Base-by-base conservation (phyloP, 345 rosid genomes). In the Pseudoturritis turrita region DNA sequence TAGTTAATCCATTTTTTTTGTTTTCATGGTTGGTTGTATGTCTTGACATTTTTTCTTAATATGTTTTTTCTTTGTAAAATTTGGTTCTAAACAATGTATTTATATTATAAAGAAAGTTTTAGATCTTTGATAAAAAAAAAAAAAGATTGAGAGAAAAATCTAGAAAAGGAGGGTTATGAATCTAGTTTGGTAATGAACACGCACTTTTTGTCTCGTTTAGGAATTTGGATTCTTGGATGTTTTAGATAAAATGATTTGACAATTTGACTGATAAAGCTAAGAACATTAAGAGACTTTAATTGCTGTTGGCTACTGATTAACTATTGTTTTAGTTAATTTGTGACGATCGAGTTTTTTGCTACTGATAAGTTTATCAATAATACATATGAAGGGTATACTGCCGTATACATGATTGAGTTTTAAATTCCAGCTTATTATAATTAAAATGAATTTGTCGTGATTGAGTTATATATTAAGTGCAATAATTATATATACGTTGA, bases 401-500 rank as follows among this genome's bases (percentile, higher is more conserved):
- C n/a, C n/a, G n/a, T n/a, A n/a, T n/a, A 21, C 64, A 63, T 64
- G 41, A 25, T 45, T 64, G 33, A 44, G 6, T 45, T 45, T 17
- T 55, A 13, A 17, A 33, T 45, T 63, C 25, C 29, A 62, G 33
- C 44, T 31, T 33, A 63, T 43, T 53, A 72, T 63, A 72, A 50
- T 22, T 12, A n/a, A 5, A 49, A 10, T 22, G 40, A 21, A 5
- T 40, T 39, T 71, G 25, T 71, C 51, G 35, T 71, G 36, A 41
- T 33, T 26, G 47, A 43, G 49, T 35, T 70, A 23, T 39, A 41
- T 14, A 21, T 36, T 23, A 15, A 46, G 22, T 64, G 25, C 25
- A 65, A 26, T 65, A 57, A 49, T 57, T 65, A 35, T 23, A 65
- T 65, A 65, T 28, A 61, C 66, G 66, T 73, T 74, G 66, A 65